Base-by-base conservation (phyloP, 768 basidiomycete genomes). In the Sporobolomyces roseus region DNA sequence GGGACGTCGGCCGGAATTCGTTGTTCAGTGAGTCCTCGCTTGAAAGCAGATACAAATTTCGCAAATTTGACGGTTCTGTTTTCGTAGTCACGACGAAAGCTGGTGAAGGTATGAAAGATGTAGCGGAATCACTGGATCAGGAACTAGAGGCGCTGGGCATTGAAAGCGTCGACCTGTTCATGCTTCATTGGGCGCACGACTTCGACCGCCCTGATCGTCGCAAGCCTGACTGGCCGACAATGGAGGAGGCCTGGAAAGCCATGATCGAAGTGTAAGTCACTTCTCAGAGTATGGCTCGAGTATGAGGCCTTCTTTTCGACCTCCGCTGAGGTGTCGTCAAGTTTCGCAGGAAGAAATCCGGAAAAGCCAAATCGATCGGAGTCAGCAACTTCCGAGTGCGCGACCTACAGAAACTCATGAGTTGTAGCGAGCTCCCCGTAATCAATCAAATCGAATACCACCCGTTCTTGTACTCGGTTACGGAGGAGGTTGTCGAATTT, bases 201-300 rank as follows among this genome's bases (percentile, higher is more conserved):
- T 67, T 73, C 27, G 56, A 32, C 1, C 66, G 68, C 52, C 50
- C 49, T 1, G 71, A 61, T 0, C n/a, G n/a, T n/a, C n/a, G n/a
- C n/a, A n/a, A n/a, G n/a, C n/a, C n/a, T n/a, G n/a, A n/a, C n/a
- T 66, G 60, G 35, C 64, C 68, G 16, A 59, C 56, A 1, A 63
- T 72, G 60, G 79, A 62, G 38, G 64, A 69, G 3, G 51, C 58
- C 1, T 68, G 72, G 49, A 45, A 59, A 53, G 83, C 79, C 8
- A 83, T 88, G 83, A 86, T 88, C 74, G 83, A 82, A 46, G 78
- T 84, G n/a, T n/a, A n/a, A n/a, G n/a, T n/a, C n/a, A n/a, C n/a
- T n/a, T n/a, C n/a, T n/a, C n/a, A n/a, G n/a, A n/a, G n/a, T n/a
- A n/a, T n/a, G n/a, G n/a, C n/a, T n/a, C n/a, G n/a, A n/a, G n/a